Base-by-base conservation (phyloP, 768 basidiomycete genomes). In the Lactarius hatsudake region DNA sequence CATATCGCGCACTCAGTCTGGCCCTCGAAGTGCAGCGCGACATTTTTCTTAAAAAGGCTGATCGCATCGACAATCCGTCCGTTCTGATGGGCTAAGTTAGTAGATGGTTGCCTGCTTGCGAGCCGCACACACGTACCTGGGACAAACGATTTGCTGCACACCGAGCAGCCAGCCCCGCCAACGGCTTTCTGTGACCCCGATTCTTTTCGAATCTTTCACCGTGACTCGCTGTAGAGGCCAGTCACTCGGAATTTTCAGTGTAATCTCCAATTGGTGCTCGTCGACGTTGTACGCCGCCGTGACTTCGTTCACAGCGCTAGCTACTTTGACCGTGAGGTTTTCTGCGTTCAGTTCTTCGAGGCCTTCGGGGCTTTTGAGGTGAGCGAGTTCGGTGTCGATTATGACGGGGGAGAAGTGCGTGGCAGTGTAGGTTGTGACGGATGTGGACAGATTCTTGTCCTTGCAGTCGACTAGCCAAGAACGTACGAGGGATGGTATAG, bases 1-100 rank as follows among this genome's bases (percentile, higher is more conserved):
- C 94, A 96, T 67, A 99, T 98, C 1, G 96, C 93, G 76, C 97
- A 99, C 72, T 96, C 94, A 2, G 92, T 91, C 75, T 95, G 90
- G 7, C 96, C 96, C 70, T 96, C 93, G 73, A 98, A 99, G 75
- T 98, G 94, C 23, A 92, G 82, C 0, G 87, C 82, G 54, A 96
- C 94, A 74, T 98, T 98, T 78, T 91, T 93, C 78, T 95, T 96
- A 84, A 98, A 98, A 66, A 96, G 79, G 6, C 84, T 83, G 23
- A 98, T 76, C 0, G 92, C 95, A 74, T 98, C 97, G 12, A 92
- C 82, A 34, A 99, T 89, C 59, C 89, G 85, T 7, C 96, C 95
- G 72, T 94, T 95, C 95, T 97, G 74, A 34, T 1, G 7, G 23
- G 23, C 5, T 23, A 12, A 7, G 28, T 34, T 54, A 42, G 26